phyloP scores from a whole-genome alignment of 1,139 yeast genomes.

The Pichia sp. region DNA sequence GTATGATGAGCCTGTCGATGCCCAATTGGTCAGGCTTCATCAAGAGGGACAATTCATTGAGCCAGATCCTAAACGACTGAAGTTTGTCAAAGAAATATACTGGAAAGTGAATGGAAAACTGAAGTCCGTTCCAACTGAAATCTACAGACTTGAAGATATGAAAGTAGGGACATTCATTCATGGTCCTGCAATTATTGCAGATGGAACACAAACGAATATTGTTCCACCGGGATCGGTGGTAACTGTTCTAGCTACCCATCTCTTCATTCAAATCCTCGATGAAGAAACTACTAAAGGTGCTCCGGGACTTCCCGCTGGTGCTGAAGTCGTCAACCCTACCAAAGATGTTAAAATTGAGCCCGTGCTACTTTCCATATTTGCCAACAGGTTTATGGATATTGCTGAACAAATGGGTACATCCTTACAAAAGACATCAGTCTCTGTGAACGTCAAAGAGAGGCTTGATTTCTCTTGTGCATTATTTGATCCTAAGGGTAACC shows the following conservation, averaged over 20 bases:
- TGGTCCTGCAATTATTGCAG: conserved; percentile 85
- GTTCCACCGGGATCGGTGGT: conserved; percentile 71
- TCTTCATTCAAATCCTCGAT: conserved; percentile 16
- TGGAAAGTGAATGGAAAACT: conserved; percentile 17
- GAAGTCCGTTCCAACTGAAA: conserved; percentile 16
- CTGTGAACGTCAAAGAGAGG: conserved; percentile 55
- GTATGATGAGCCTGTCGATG: conserved; percentile 20
- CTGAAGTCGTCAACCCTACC: no score
- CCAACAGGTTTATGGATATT: conserved; percentile 56
- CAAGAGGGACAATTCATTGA: conserved; percentile 8
- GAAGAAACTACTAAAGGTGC: background rate
- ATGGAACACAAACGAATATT: conserved; percentile 79
- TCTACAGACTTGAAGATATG: conserved; percentile 29
- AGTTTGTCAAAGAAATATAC: conserved; percentile 18
- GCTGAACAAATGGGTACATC: conserved; percentile 65
- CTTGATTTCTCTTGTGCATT: conserved; percentile 58
- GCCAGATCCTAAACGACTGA: conserved; percentile 15
- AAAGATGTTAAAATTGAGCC: conserved; percentile 35
- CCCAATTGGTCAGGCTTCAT: conserved; percentile 19
- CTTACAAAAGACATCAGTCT: conserved; percentile 51
- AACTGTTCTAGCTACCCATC: conserved; percentile 49
- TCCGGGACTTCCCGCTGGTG: background rate
- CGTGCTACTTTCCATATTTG: conserved; percentile 50
- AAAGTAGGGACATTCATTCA: conserved; percentile 43
- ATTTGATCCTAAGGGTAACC: conserved; percentile 47